Evolutionary conservation across 345 rosid species (phyloP).

Genomic region (Syzygium aromaticum): DNA sequence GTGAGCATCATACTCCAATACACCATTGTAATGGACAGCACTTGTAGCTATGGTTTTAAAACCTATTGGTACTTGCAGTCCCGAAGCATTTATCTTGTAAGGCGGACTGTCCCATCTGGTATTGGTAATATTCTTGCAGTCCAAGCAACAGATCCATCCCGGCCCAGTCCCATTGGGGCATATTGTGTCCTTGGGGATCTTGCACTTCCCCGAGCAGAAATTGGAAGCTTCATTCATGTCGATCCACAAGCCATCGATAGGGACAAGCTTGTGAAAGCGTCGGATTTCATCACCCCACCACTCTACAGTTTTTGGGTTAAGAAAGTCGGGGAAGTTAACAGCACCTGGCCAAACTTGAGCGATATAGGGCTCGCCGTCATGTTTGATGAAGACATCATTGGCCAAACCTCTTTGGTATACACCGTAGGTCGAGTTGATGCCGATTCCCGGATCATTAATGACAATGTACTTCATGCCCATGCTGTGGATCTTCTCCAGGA

Average conservation of each 20-base stretch:
- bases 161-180: conserved; percentile 86
- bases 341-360: conserved; percentile 99
- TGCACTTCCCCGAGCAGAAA: conserved; percentile 77
- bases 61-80: conserved; percentile 58
- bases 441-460: conserved; percentile 71
- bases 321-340: conserved; percentile 92
- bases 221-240: conserved; percentile 98
- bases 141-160: conserved; percentile 96
- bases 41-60: conserved; percentile 93
- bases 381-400: conserved; percentile 84
- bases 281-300: conserved; percentile 96
- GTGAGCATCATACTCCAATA: conserved; percentile 85
- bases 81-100: conserved; percentile 91
- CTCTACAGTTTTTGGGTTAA: conserved; percentile 76
- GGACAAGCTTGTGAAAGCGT: conserved; percentile 83
- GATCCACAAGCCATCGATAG: conserved; percentile 89
- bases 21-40: conserved; percentile 89
- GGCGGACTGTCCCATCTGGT: conserved; percentile 97
- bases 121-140: conserved; percentile 85
- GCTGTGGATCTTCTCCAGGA: conserved; percentile 72
- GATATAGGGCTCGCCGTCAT: conserved; percentile 68
- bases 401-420: conserved; percentile 72
- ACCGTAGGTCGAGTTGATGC: conserved; percentile 72
- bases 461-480: conserved; percentile 93
- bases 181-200: conserved; percentile 45